Percentiles rank a stretch among this genome's conserved stretches.
Evolutionary conservation across 495 filamentous ascomycete genomes (phyloP).

Genomic region (Extremus antarcticus): DNA sequence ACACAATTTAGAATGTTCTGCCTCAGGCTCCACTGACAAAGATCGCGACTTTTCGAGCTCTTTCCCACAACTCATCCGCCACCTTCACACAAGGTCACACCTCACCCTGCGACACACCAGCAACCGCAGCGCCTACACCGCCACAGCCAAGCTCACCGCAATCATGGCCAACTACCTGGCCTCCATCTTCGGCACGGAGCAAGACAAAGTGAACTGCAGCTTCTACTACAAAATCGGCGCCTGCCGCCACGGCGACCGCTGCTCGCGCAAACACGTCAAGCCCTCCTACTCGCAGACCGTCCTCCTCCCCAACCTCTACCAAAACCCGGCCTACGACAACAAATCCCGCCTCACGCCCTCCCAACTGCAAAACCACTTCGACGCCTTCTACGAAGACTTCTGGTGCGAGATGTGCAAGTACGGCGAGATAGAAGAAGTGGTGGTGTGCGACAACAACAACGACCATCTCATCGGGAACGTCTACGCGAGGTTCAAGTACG

Average conservation of each 20-base stretch:
- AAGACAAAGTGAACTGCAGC: conserved; percentile 81
- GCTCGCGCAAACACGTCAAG: conserved; percentile 96
- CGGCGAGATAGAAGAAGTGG: conserved; percentile 37
- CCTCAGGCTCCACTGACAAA: too few relatives aligned
- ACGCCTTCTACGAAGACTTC: conserved; percentile 98
- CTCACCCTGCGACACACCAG: too few relatives aligned
- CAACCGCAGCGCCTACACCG: not conserved
- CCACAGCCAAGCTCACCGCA: conserved; percentile 8
- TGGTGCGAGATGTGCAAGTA: conserved; percentile 85
- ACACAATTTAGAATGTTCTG: too few relatives aligned
- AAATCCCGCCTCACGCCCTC: conserved; percentile 79
- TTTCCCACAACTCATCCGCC: too few relatives aligned
- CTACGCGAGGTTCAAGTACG: conserved; percentile 99
- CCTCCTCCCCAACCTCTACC: conserved; percentile 96
- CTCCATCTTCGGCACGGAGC: conserved; percentile 98
- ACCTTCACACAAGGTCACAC: not conserved
- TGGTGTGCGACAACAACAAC: conserved; percentile 65
- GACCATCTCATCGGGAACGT: conserved; percentile 98
- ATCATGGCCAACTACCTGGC: conserved; percentile 93
- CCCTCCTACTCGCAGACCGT: conserved; percentile 96
- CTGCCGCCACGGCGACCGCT: conserved; percentile 95
- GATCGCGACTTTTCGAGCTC: not conserved
- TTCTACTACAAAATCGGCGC: conserved; percentile 98
- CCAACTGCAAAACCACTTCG: conserved; percentile 97
- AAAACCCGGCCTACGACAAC: conserved; percentile 94